A percentile compares a stretch with the other conserved stretches of the same genome.
These are phyloP conservation scores for Artemisia tridentata DNA, from an alignment of 129 eudicot species.

Conservation along the genomic window DNA sequence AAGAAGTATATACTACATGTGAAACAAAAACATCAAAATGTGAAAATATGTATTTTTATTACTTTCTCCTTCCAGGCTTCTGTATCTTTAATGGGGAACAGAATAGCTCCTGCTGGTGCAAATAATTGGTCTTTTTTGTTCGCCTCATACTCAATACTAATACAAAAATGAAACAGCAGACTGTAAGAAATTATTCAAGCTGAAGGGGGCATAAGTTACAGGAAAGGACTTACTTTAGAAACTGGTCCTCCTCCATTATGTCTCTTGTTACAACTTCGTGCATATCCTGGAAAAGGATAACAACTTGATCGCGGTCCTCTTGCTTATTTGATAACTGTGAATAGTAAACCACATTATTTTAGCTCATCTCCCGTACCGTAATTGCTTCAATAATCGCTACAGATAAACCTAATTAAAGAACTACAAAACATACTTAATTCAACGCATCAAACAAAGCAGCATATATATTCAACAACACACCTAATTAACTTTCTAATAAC, in stretches of 20 bases:
- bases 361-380: not conserved
- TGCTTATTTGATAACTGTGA: slow-evolving; percentile 78
- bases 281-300: slow-evolving; percentile 97
- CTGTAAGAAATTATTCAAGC: slow-evolving; percentile 13
- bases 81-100: slow-evolving; percentile 77
- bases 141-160: slow-evolving; percentile 75
- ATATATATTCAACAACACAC: too few species aligned
- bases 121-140: slow-evolving; percentile 93
- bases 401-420: too few species aligned
- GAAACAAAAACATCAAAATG: slow-evolving; percentile 2
- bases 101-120: slow-evolving; percentile 90
- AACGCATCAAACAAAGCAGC: too few species aligned
- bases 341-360: slow-evolving; percentile 11
- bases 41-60: not conserved
- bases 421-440: too few species aligned
- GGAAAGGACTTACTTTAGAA: slow-evolving; percentile 42
- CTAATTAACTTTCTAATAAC: too few species aligned
- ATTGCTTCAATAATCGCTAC: too few species aligned
- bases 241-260: slow-evolving; percentile 92
- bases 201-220: not conserved
- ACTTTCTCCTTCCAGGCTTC: slow-evolving; percentile 99
- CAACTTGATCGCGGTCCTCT: slow-evolving; percentile 95
- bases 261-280: slow-evolving; percentile 95
- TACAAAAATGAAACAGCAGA: slow-evolving; percentile 1
- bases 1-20: slow-evolving; percentile 16